Evolutionary conservation across 306 rosid species (phyloP), one percentile per base, ranked within the genome.

Genomic region (Cucurbita moschata): DNA sequence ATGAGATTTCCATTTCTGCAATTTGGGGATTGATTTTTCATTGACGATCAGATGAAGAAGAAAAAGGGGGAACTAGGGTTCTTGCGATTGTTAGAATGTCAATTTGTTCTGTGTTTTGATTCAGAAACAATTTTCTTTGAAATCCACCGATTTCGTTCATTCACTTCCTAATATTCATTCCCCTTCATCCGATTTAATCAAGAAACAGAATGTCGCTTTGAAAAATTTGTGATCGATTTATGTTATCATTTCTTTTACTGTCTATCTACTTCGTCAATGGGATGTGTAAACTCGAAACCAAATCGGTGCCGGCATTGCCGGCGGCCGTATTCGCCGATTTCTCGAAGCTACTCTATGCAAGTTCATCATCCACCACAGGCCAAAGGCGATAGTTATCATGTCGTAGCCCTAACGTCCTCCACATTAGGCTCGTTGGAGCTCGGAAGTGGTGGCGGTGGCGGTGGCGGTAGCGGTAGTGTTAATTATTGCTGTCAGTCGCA

Each of bases 331-430:
- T 84, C 96, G 30, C 98, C 98, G 57, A 65, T 83, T 44, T 70
- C 91, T 3, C 82, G 96, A 75, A 92, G 96, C 87, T 87, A 86
- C 79, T 88, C 98, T 16, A 83, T 92, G 88, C 96, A 88, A 60
- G 88, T 81, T 10, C 98, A 87, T 79, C 96, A 92, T 71, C 96
- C 87, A 9, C 88, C 96, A 9, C 85, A 87, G 75, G 42, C 35
- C 6, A 69, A 76, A 47, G 87, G 82, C 13, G 96, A 92, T 7
- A 84, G 78, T 78, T 83, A 88, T 82, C 98, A 92, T 49, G 84
- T 87, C 7, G 98, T 92, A 16, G 91, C 96, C 13, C 91, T 92
- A 71, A 87, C 85, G 13, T 92, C 98, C 59, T 87, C 96, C 65
- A 90, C 98, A 10, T 60, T 92, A 53, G 98, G 96, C 40, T 88